Evolutionary conservation across 108 stramenopile species (phyloP).

Genomic region (Chaetoceros tenuissimus): DNA sequence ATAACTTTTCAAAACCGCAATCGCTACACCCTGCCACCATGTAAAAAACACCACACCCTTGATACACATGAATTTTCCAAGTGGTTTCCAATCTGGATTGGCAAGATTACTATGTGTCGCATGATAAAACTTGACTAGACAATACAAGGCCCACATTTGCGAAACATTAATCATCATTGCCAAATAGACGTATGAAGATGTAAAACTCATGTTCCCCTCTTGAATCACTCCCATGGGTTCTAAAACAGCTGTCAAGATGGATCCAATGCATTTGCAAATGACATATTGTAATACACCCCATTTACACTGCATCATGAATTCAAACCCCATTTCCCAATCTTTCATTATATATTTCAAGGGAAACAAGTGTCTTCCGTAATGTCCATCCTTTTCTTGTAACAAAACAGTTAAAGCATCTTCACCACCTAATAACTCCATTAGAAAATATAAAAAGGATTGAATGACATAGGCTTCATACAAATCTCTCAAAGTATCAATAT

Average conservation of each 20-base stretch:
- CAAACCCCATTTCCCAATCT: conserved; percentile 68
- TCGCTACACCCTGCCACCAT: conserved; percentile 91
- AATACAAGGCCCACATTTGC: conserved; percentile 90
- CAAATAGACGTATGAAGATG: conserved; percentile 67
- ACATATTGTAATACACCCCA: conserved; percentile 95
- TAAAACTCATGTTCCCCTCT: conserved; percentile 69
- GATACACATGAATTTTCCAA: conserved; percentile 94
- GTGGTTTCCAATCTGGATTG: conserved; percentile 77
- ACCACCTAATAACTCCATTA: conserved; percentile 61
- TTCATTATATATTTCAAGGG: conserved; percentile 38
- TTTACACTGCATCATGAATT: conserved; percentile 80
- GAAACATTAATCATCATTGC: conserved; percentile 68
- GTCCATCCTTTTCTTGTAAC: conserved; percentile 40
- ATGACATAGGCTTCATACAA: conserved; percentile 77
- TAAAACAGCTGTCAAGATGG: conserved; percentile 64
- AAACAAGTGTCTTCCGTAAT: conserved; percentile 44
- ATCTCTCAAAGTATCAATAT: conserved; percentile 52
- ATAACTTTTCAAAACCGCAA: conserved; percentile 62
- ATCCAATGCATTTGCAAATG: conserved; percentile 67
- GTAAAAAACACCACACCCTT: conserved; percentile 98
- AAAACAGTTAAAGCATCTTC: conserved; percentile 49
- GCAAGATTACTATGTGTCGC: conserved; percentile 67
- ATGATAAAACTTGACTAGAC: conserved; percentile 87
- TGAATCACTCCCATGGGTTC: conserved; percentile 62
- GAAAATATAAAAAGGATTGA: conserved; percentile 62